These are phyloP conservation scores for Nitzschia inconspicua DNA, from an alignment of 108 stramenopile species.

Conservation along the genomic window DNA sequence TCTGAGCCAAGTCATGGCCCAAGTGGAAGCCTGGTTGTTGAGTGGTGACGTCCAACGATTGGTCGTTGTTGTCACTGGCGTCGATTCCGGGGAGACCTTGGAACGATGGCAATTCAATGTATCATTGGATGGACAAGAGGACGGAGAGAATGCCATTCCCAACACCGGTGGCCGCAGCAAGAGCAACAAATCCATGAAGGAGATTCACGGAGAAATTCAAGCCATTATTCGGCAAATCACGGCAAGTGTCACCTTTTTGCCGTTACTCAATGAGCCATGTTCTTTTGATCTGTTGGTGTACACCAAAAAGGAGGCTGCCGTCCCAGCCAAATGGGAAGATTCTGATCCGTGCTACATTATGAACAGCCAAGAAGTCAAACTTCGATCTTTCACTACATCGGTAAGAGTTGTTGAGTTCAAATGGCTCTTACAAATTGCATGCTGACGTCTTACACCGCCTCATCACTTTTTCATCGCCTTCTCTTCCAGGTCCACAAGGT, in stretches of 20 bases:
- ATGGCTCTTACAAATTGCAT: not conserved
- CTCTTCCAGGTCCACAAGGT: constrained; percentile 75
- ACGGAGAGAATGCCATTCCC: constrained; percentile 33
- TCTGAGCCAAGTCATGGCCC: constrained; percentile 85
- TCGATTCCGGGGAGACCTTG: constrained; percentile 91
- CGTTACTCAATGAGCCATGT: constrained; percentile 95
- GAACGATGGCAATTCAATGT: constrained; percentile 99
- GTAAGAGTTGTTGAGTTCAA: constrained; percentile 30
- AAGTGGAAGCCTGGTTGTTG: constrained; percentile 90
- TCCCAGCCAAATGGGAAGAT: constrained; percentile 93
- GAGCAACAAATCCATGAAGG: constrained; percentile 80
- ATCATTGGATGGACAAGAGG: constrained; percentile 38
- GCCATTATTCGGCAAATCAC: constrained; percentile 99
- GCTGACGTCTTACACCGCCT: no score
- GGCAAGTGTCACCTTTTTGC: constrained; percentile 94
- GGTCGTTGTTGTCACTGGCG: constrained; percentile 94
- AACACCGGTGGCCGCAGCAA: constrained; percentile 21
- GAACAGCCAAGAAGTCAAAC: constrained; percentile 90
- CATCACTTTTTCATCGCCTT: not conserved
- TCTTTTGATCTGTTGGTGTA: constrained; percentile 97
- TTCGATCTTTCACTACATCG: constrained; percentile 92
- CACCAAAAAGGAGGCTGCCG: constrained; percentile 85
- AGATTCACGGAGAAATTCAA: constrained; percentile 95
- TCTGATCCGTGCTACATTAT: constrained; percentile 96
- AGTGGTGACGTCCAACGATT: constrained; percentile 89